Percentiles rank a stretch among this genome's conserved stretches.
These are phyloP conservation scores for Beauveria sp. DNA, from an alignment of 2,329 filamentous ascomycete genomes.

Conservation along the genomic window DNA sequence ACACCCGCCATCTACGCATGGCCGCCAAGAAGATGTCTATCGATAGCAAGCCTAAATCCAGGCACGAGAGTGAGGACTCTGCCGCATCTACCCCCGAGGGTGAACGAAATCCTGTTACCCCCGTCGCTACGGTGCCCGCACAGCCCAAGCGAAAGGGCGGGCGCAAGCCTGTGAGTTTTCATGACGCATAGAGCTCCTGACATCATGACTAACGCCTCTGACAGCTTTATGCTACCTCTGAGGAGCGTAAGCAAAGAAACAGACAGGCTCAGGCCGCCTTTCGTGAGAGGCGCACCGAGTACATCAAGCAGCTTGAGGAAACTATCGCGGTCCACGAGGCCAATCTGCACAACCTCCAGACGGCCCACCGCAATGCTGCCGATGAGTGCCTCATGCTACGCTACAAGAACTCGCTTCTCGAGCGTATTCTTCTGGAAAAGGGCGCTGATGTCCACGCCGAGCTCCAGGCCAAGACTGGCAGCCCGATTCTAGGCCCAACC, in stretches of 20 bases:
- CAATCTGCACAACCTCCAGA: constrained; percentile 83
- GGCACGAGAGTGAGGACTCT: constrained; percentile 56
- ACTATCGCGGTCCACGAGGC: constrained; percentile 97
- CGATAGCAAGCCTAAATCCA: constrained; percentile 44
- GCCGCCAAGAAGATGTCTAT: constrained; percentile 66
- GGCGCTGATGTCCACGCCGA: constrained; percentile 97
- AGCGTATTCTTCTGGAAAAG: constrained; percentile 93
- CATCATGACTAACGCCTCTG: constrained; percentile 43
- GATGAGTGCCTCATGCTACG: constrained; percentile 97
- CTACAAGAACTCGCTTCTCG: constrained; percentile 95
- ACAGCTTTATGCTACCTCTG: constrained; percentile 96
- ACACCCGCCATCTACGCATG: constrained; percentile 27
- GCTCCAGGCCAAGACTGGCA: constrained; percentile 84
- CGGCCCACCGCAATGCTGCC: constrained; percentile 86
- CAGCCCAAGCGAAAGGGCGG: constrained; percentile 94
- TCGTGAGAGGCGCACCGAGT: constrained; percentile 91
- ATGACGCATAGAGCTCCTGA: constrained; percentile 28
- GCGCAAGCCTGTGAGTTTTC: constrained; percentile 79
- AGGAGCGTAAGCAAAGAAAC: constrained; percentile 96
- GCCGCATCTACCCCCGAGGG: constrained; percentile 52
- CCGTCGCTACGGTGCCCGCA: constrained; percentile 38
- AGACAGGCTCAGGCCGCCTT: constrained; percentile 96
- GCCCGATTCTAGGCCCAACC: constrained; percentile 67
- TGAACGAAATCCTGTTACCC: constrained; percentile 33
- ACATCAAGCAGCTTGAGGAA: constrained; percentile 97